Percentiles rank a stretch among this genome's conserved stretches.
These are phyloP conservation scores for Vaccinium corymbosum DNA, from an alignment of 148 eudicot species.

Conservation along the genomic window DNA sequence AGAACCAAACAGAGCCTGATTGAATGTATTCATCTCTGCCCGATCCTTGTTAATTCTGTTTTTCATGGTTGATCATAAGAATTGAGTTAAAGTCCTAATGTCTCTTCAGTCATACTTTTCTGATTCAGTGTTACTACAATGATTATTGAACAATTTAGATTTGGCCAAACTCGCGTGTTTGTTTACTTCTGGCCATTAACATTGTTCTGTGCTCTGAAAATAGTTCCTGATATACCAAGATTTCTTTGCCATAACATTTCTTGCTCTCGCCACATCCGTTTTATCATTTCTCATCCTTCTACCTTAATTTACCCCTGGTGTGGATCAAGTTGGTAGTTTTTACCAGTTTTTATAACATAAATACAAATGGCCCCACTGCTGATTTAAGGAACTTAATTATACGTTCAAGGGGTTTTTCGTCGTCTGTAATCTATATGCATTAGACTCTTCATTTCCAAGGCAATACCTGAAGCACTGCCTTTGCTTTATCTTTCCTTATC, in stretches of 20 bases:
- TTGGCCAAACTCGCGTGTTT: neutral
- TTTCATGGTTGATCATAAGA: neutral
- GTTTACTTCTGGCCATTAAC: neutral
- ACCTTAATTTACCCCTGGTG: neutral
- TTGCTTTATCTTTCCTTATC: slow-evolving; percentile 1
- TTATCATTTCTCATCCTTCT: too few relatives aligned
- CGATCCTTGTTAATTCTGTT: neutral
- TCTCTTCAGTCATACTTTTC: neutral
- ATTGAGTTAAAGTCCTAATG: neutral
- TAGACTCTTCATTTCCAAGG: neutral
- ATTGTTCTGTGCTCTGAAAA: neutral
- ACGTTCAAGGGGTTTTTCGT: neutral
- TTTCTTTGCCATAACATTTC: neutral
- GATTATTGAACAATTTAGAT: neutral
- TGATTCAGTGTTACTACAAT: neutral
- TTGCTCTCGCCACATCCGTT: neutral
- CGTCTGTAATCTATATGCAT: neutral
- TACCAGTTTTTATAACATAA: neutral
- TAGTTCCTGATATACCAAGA: neutral
- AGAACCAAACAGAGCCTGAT: neutral
- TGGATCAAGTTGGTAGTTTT: neutral
- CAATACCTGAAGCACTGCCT: neutral
- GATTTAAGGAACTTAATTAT: neutral
- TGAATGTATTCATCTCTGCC: neutral
- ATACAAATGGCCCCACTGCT: neutral